Conservation (phyloP, 352 stramenopile genomes). For the Thraustotheca clavata region DNA sequence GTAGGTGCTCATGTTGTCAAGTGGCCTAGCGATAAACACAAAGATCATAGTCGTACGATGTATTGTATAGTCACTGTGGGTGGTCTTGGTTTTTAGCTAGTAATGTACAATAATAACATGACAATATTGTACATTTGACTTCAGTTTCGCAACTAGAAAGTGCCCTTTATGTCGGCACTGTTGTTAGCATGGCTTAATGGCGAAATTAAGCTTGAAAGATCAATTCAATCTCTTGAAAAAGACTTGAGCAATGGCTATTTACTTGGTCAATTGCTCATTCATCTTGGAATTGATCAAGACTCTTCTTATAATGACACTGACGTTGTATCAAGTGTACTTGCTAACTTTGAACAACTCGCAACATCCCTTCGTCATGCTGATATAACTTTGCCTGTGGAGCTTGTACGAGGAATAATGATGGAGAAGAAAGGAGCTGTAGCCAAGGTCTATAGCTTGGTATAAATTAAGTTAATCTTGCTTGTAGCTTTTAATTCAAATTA, state of each 20-base stretch:
- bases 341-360: slow-evolving; percentile 52
- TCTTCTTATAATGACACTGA: slow-evolving; percentile 36
- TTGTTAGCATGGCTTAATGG: slow-evolving; percentile 61
- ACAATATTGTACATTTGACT: not conserved
- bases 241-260: slow-evolving; percentile 65
- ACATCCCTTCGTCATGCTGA: slow-evolving; percentile 31
- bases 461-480: slow-evolving; percentile 21
- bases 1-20: slow-evolving; percentile 73
- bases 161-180: slow-evolving; percentile 40
- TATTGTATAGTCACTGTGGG: slow-evolving; percentile 86
- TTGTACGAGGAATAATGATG: slow-evolving; percentile 52
- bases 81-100: slow-evolving; percentile 60
- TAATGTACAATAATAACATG: not conserved
- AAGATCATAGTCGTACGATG: slow-evolving; percentile 84
- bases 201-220: slow-evolving; percentile 38
- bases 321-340: slow-evolving; percentile 33
- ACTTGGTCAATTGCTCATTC: slow-evolving; percentile 48
- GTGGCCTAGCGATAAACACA: slow-evolving; percentile 85
- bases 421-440: slow-evolving; percentile 30
- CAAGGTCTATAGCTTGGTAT: not conserved
- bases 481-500: slow-evolving; percentile 53
- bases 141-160: not conserved
- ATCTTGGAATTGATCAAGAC: slow-evolving; percentile 36
- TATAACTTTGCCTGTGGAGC: slow-evolving; percentile 35
- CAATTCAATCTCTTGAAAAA: slow-evolving; percentile 41